Conservation (phyloP, 805 yeast genomes). For the Komagataella mondaviorum region DNA sequence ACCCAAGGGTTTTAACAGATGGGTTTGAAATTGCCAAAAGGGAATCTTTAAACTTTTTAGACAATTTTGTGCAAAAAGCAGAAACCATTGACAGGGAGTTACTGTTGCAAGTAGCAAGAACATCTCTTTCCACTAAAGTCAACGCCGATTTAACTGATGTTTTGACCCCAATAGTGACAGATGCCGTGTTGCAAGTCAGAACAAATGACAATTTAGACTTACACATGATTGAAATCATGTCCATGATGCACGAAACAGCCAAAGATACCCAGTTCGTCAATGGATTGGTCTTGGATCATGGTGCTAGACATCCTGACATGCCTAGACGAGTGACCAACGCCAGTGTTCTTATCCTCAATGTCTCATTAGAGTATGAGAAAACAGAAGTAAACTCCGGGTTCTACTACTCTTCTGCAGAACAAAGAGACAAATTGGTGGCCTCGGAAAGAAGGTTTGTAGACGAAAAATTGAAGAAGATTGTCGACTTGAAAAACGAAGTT, state of each 20-base stretch:
- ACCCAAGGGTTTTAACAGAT: constrained; percentile 87
- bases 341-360: constrained; percentile 75
- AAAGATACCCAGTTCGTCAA: constrained; percentile 70
- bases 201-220: constrained; percentile 52
- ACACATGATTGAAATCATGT: constrained; percentile 97
- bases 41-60: constrained; percentile 57
- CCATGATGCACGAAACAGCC: constrained; percentile 89
- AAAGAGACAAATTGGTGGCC: constrained; percentile 87
- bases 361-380: constrained; percentile 91
- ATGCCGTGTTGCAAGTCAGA: constrained; percentile 78
- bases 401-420: constrained; percentile 89
- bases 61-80: constrained; percentile 41
- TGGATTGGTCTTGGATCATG: constrained; percentile 94
- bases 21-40: constrained; percentile 88
- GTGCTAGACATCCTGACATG: constrained; percentile 99
- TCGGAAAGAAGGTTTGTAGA: constrained; percentile 92
- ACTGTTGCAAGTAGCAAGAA: constrained; percentile 80
- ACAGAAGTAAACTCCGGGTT: constrained; percentile 96
- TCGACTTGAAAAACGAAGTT: constrained; percentile 86
- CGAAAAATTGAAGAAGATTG: constrained; percentile 79
- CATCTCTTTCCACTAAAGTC: constrained; percentile 83
- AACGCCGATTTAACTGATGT: constrained; percentile 62
- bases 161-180: constrained; percentile 89
- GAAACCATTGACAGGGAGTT: constrained; percentile 70
- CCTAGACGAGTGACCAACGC: constrained; percentile 82